A percentile compares a stretch with the other conserved stretches of the same genome.
phyloP scores from a whole-genome alignment of 2,329 filamentous ascomycete species.

The Berkeleyomyces rouxiae region DNA sequence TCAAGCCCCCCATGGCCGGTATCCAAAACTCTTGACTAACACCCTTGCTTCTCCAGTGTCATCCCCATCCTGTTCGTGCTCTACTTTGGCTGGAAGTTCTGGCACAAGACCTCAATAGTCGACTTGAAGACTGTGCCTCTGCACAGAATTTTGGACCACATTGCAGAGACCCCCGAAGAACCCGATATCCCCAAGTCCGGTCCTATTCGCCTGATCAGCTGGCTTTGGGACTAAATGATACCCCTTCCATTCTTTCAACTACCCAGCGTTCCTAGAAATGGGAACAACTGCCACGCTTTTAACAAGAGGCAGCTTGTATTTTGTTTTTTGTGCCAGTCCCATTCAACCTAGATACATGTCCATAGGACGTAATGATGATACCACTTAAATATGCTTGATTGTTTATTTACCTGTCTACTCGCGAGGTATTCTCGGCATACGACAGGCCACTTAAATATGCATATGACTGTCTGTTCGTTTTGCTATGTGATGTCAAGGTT shows the following conservation, averaged over 20 bases:
- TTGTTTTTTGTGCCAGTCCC: constrained; percentile 9
- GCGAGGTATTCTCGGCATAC: too few relatives aligned
- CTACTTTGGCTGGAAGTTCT: constrained; percentile 47
- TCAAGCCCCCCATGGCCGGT: constrained; percentile 4
- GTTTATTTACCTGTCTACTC: neutral
- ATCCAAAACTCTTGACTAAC: neutral
- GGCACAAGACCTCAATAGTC: constrained; percentile 43
- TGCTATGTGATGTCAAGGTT: neutral
- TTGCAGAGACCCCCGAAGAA: constrained; percentile 7
- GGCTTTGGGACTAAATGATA: constrained; percentile 11
- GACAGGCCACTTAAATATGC: neutral
- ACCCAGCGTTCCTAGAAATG: neutral
- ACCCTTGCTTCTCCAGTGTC: constrained; percentile 26
- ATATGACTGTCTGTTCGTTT: neutral
- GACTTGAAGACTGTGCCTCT: constrained; percentile 35
- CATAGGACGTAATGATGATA: constrained; percentile 7
- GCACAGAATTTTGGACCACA: constrained; percentile 32
- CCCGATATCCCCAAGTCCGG: constrained; percentile 2
- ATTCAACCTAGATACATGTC: constrained; percentile 11
- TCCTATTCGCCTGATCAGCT: constrained; percentile 8
- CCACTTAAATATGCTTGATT: neutral
- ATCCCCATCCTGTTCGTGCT: constrained; percentile 40
- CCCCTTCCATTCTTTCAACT: neutral
- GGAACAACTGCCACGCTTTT: constrained; percentile 2
- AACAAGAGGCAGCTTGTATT: constrained; percentile 9